These are phyloP conservation scores for Magnusiomyces tetraspermus DNA, from an alignment of 1,139 yeast genomes.

Conservation along the genomic window DNA sequence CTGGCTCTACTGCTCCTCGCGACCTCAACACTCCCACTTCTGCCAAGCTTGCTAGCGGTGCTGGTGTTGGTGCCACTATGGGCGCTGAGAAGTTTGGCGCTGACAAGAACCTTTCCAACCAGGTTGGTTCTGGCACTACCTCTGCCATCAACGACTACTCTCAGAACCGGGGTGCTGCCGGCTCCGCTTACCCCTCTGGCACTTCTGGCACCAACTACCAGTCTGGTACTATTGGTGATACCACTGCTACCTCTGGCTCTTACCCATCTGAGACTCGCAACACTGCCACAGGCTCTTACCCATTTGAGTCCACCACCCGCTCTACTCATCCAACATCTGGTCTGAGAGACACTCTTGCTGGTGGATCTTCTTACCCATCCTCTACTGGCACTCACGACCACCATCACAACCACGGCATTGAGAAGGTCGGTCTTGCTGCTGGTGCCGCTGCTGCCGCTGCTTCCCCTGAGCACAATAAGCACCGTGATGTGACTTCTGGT, in stretches of 20 bases:
- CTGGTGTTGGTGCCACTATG: not conserved
- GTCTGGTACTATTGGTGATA: not conserved
- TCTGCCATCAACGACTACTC: conserved; percentile 4
- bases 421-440: too few relatives aligned
- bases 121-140: conserved; percentile 7
- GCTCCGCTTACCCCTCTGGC: not conserved
- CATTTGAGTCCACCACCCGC: conserved; percentile 2
- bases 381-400: not conserved
- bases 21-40: conserved; percentile 8
- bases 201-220: conserved; percentile 2
- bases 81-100: not conserved
- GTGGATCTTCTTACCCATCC: not conserved
- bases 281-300: conserved; percentile 4
- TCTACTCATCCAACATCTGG: too few relatives aligned
- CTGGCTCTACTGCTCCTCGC: conserved; percentile 4
- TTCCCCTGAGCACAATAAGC: conserved; percentile 4
- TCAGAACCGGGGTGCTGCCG: conserved; percentile 7
- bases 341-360: conserved; percentile 8
- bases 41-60: not conserved
- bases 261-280: not conserved
- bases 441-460: conserved; percentile 10
- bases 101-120: not conserved
- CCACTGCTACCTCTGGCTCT: conserved; percentile 6
- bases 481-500: not conserved
- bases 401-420: too few relatives aligned